Base-by-base conservation (phyloP, 352 stramenopile species). In the Hyaloperonospora arabidopsidis region DNA sequence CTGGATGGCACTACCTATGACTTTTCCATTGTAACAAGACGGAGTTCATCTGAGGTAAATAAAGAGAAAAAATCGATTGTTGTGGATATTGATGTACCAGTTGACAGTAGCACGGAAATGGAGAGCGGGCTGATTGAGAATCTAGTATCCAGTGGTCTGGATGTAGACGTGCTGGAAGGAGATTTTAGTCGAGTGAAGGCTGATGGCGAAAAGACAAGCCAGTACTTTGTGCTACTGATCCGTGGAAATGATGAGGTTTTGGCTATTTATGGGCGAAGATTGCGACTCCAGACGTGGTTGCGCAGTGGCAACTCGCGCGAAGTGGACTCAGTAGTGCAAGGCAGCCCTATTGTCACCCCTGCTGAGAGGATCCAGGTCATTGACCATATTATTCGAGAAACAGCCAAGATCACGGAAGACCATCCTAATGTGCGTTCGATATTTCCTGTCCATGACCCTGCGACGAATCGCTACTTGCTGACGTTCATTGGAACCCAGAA, bases 321-420 rank as follows among this genome's bases (percentile, higher is more conserved):
- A 50, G 72, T 92, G 28, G 67, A 87, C n/a, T 54, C 74, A 3
- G 66, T 84, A 6, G 71, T 89, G 25, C 52, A 74, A 12, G 71
- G 68, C 39, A 72, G 79, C 29, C 69, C 72, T 2, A 77, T 84
- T 43, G 71, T 84, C n/a, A 86, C 76, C 3, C 78, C 79, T 0
- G 81, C 81, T 1, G 77, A 92, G 34, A 77, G 82, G 13, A 87
- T 89, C 48, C 74, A 92, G 49, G 78, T 92, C 50, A 84, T 92
- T 29, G 79, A 92, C 57, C 78, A 89, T 53, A 85, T 89, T 56
- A 85, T 92, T 43, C 65, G 82, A 50, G 82, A 87, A 57, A 78
- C 60, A 12, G 77, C 76, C 32, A 79, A 79, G 54, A 83, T 90
- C 47, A 84, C 68, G 15, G 55, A 66, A 41, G 70, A 63, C 1